Percentiles rank a stretch among this genome's conserved stretches.
Conservation (phyloP, 768 basidiomycete genomes). For the Goffeauzyma gilvescens region DNA sequence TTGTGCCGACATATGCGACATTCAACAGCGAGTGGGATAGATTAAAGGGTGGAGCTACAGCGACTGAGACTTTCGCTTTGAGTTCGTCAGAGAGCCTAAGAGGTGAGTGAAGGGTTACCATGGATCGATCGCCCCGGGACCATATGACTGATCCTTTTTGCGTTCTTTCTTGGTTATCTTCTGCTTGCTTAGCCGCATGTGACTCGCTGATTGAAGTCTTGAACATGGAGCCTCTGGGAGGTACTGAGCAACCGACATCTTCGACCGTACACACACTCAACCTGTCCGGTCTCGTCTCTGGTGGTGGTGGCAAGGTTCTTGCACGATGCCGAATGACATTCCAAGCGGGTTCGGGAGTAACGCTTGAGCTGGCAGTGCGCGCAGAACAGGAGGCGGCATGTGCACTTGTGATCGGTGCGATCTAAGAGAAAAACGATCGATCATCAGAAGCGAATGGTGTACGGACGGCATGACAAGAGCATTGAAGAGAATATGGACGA, state of each 20-base stretch:
- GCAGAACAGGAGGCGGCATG: slow-evolving; percentile 78
- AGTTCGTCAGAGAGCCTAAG: slow-evolving; percentile 82
- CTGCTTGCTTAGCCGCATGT: slow-evolving; percentile 72
- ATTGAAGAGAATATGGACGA: no score
- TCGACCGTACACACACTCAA: slow-evolving; percentile 84
- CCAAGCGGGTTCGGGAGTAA: slow-evolving; percentile 72
- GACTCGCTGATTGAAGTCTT: slow-evolving; percentile 89
- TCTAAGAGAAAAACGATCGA: slow-evolving; percentile 35
- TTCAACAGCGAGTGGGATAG: slow-evolving; percentile 94
- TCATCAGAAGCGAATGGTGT: no score
- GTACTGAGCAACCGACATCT: slow-evolving; percentile 62
- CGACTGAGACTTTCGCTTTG: slow-evolving; percentile 83
- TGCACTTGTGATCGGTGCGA: slow-evolving; percentile 71
- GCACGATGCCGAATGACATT: slow-evolving; percentile 91
- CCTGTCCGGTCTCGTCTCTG: slow-evolving; percentile 69
- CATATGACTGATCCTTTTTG: no score
- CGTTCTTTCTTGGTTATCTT: background rate
- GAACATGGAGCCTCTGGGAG: slow-evolving; percentile 90
- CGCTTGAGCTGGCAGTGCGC: slow-evolving; percentile 72
- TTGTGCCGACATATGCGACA: slow-evolving; percentile 80
- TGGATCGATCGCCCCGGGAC: background rate
- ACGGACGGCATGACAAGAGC: no score
- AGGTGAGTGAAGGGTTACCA: slow-evolving; percentile 40
- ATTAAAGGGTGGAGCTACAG: slow-evolving; percentile 51
- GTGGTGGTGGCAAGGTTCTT: slow-evolving; percentile 90